Percentiles rank a stretch among this genome's conserved stretches.
These are phyloP conservation scores for Candida endomychidarum DNA, from an alignment of 805 yeast genomes.

Conservation along the genomic window DNA sequence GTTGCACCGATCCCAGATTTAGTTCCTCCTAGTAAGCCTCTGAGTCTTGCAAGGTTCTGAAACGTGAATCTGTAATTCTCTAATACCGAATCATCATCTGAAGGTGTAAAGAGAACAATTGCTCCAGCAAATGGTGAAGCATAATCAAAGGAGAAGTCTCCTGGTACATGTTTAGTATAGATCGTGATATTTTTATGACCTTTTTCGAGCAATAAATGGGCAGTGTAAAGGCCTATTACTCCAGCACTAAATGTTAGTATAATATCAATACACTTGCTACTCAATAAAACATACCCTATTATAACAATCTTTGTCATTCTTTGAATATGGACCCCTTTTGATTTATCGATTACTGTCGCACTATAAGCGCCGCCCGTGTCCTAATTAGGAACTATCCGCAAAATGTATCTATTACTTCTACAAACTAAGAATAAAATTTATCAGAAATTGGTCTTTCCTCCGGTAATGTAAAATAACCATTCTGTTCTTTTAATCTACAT, in stretches of 20 bases:
- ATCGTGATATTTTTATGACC: conserved; percentile 48
- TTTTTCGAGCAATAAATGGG: conserved; percentile 46
- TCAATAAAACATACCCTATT: conserved; percentile 20
- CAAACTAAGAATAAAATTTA: conserved; percentile 6
- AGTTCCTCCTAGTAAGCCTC: conserved; percentile 54
- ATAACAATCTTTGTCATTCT: conserved; percentile 13
- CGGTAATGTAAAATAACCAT: conserved; percentile 32
- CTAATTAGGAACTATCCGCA: too few species aligned
- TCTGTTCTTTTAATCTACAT: conserved; percentile 55
- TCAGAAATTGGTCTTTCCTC: conserved; percentile 14
- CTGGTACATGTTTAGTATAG: conserved; percentile 69
- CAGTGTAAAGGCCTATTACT: conserved; percentile 65
- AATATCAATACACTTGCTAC: too few species aligned
- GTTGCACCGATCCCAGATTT: conserved; percentile 59
- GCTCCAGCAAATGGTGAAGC: conserved; percentile 79
- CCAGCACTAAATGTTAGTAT: conserved; percentile 33
- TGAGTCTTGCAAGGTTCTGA: conserved; percentile 19
- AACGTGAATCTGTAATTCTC: conserved; percentile 53
- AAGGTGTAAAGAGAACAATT: conserved; percentile 49
- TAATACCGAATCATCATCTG: conserved; percentile 52
- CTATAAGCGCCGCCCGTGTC: too few species aligned
- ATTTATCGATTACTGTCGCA: too few species aligned
- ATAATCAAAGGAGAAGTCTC: conserved; percentile 71
- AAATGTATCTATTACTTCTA: not conserved
- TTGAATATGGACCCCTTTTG: too few species aligned